Percentiles rank a stretch among this genome's conserved stretches.
These are phyloP conservation scores for Eucalyptus tenuipes DNA, from an alignment of 345 rosid species.

Conservation along the genomic window DNA sequence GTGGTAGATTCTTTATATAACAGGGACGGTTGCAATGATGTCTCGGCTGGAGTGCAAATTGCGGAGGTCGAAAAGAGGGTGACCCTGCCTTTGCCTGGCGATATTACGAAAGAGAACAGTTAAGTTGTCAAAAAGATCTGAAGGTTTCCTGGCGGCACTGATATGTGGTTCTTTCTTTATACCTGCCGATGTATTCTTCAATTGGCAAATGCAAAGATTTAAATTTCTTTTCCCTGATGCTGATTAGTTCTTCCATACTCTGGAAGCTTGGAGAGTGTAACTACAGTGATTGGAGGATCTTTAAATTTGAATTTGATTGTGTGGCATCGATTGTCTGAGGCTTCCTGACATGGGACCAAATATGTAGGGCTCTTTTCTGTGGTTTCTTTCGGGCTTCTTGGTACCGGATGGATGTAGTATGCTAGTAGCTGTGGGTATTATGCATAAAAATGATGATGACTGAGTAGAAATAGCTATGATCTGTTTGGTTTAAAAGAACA, in stretches of 20 bases:
- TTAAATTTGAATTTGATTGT: neutral
- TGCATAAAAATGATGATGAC: neutral
- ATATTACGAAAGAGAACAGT: neutral
- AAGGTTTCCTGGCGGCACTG: neutral
- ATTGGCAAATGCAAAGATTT: neutral
- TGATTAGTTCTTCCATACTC: neutral
- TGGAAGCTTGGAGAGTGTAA: neutral
- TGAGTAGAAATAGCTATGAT: neutral
- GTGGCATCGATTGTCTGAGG: neutral
- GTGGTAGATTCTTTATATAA: constrained; percentile 5
- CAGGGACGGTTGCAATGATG: neutral
- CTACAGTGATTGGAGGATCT: neutral
- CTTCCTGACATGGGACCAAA: neutral
- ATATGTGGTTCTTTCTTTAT: constrained; percentile 12
- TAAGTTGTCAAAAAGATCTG: neutral
- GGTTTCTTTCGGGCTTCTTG: neutral
- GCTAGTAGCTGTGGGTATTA: neutral
- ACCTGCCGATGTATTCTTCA: neutral
- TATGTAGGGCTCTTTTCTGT: neutral
- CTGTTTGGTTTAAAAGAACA: neutral
- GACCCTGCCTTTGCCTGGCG: neutral
- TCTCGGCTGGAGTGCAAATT: neutral
- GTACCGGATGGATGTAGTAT: neutral
- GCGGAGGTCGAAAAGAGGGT: neutral
- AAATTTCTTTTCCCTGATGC: neutral